Evolutionary conservation across 768 basidiomycete species (phyloP), one percentile per base, ranked within the genome.

Genomic region (Naganishia onofrii): DNA sequence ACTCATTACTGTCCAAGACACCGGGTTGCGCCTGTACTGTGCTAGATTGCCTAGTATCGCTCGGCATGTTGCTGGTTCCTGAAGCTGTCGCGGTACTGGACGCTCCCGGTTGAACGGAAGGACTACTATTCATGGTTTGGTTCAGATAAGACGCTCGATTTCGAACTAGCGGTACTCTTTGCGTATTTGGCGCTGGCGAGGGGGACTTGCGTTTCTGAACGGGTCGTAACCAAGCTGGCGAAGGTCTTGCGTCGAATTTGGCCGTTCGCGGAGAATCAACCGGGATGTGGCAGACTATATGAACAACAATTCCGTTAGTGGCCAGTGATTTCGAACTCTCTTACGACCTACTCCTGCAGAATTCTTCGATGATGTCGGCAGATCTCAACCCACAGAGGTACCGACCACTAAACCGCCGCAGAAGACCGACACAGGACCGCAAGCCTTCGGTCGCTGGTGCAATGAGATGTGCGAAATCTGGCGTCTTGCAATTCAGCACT

Each of bases 291-390:
- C 90, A 88, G 3, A 91, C 92, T 75, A 90, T 88, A 15, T 36
- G 90, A 74, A 72, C 31, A 53, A 66, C 69, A 66, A 64, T 53
- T 3, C 13, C 13, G 42, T 65, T 28, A 48, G 28, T 34, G n/a
- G n/a, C 13, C 5, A 21, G 44, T 12, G 17, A 31, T 71, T 46
- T 75, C 68, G 60, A 60, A 66, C n/a, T 80, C 72, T 13, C 53
- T 17, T 17, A 23, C 42, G 13, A 89, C 92, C 81, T 79, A 82
- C 82, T 81, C 70, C 93, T 87, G 82, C 93, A 95, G 80, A 94
- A 93, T 80, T 95, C 93, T 77, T 95, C 93, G 86, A 96, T 89
- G 52, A 95, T 85, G 81, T 95, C 93, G 32, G 92, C 92, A 55
- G 90, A 92, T 64, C 93, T 84, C 52, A 92, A 86, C 1, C 93